phyloP scores from a whole-genome alignment of 768 basidiomycete species.

The Daedalea quercina region DNA sequence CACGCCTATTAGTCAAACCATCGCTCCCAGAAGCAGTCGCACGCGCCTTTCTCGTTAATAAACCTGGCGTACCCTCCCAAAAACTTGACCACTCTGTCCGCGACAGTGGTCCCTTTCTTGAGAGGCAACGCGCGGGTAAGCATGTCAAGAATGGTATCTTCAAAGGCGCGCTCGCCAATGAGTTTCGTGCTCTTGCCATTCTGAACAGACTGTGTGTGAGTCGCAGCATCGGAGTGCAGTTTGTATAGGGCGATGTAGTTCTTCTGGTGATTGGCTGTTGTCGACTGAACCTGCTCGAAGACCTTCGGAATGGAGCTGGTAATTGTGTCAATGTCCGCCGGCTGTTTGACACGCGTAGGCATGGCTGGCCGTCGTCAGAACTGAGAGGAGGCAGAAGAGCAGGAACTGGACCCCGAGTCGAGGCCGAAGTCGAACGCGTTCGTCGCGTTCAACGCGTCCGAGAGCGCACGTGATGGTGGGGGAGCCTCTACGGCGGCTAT shows the following conservation, averaged over 20 bases:
- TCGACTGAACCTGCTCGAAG: slow-evolving; percentile 73
- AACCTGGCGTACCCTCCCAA: slow-evolving; percentile 71
- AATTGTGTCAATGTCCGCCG: slow-evolving; percentile 22
- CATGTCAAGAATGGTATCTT: slow-evolving; percentile 53
- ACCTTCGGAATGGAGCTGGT: slow-evolving; percentile 46
- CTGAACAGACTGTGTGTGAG: slow-evolving; percentile 40
- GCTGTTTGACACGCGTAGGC: slow-evolving; percentile 18
- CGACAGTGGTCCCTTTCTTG: slow-evolving; percentile 76
- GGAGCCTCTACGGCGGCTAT: too few species aligned
- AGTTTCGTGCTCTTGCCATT: slow-evolving; percentile 47
- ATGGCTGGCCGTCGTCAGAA: too few species aligned
- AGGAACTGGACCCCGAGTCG: too few species aligned
- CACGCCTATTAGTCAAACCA: neutral
- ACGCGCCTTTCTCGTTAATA: slow-evolving; percentile 69
- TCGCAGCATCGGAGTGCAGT: slow-evolving; percentile 60
- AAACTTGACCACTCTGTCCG: slow-evolving; percentile 79
- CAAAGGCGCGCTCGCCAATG: slow-evolving; percentile 73
- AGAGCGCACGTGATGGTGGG: too few species aligned
- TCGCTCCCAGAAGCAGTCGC: neutral
- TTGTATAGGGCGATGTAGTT: slow-evolving; percentile 81
- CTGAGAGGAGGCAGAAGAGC: too few species aligned
- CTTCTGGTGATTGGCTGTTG: slow-evolving; percentile 81
- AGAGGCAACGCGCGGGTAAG: slow-evolving; percentile 54
- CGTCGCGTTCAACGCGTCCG: too few species aligned
- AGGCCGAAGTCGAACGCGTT: too few species aligned